Conservation (phyloP, 2,329 filamentous ascomycete genomes). For the Aspergillus bombycis region DNA sequence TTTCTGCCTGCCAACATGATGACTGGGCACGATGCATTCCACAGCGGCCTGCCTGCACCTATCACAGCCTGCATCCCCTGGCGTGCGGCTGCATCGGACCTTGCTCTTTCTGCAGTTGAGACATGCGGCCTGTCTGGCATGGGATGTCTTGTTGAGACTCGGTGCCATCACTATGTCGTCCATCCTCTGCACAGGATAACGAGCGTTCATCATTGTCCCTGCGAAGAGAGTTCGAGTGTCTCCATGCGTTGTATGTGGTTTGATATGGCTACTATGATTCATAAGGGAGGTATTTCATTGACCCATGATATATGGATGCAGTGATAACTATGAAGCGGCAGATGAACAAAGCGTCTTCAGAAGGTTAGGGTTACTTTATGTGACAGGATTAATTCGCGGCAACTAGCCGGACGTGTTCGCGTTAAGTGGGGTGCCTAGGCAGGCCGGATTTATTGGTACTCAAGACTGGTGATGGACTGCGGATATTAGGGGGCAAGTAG, state of each 20-base stretch:
- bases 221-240: not conserved
- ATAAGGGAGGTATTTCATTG: not conserved
- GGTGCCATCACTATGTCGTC: conserved; percentile 5
- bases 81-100: conserved; percentile 65
- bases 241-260: not conserved
- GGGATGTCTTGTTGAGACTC: conserved; percentile 15
- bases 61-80: conserved; percentile 59
- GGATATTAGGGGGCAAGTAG: not conserved
- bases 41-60: conserved; percentile 61
- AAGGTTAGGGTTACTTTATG: not conserved
- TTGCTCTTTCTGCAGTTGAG: conserved; percentile 69
- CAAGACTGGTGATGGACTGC: too few relatives aligned
- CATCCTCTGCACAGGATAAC: conserved; percentile 9
- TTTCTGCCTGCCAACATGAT: conserved; percentile 73
- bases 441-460: too few relatives aligned
- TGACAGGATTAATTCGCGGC: not conserved
- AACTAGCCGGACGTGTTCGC: not conserved
- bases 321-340: not conserved
- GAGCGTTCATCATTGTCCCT: not conserved
- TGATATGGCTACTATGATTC: not conserved
- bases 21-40: conserved; percentile 71
- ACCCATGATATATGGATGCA: not conserved
- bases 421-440: not conserved
- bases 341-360: not conserved
- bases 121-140: conserved; percentile 55